These are phyloP conservation scores for Pseudocercospora vitis DNA, from an alignment of 2,329 filamentous ascomycete species.

Conservation along the genomic window DNA sequence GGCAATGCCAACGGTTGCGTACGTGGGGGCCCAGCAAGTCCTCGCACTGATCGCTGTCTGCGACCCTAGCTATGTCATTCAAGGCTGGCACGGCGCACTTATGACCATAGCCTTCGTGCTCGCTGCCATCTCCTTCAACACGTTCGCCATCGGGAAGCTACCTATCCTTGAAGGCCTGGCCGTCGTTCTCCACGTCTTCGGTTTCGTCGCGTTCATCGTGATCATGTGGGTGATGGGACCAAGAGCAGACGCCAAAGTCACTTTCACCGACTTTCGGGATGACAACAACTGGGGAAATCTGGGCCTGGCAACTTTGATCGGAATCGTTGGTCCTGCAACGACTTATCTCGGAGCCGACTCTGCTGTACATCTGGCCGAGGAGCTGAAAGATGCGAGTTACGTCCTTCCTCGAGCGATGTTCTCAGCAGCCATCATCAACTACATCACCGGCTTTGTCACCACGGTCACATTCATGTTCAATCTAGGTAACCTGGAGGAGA, in stretches of 20 bases:
- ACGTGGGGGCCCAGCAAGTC: constrained; percentile 32
- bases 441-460: constrained; percentile 33
- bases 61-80: constrained; percentile 26
- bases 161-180: constrained; percentile 33
- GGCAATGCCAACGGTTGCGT: constrained; percentile 32
- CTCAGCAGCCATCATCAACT: constrained; percentile 34
- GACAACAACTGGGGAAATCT: constrained; percentile 29
- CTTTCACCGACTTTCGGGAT: constrained; percentile 31
- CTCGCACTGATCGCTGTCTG: constrained; percentile 32
- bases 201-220: constrained; percentile 35
- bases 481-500: constrained; percentile 29
- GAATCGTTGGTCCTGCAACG: constrained; percentile 38
- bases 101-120: constrained; percentile 30
- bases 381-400: constrained; percentile 34
- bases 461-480: constrained; percentile 35
- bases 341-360: constrained; percentile 42
- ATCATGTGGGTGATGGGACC: constrained; percentile 33
- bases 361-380: constrained; percentile 40
- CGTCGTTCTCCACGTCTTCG: constrained; percentile 33
- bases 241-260: constrained; percentile 20
- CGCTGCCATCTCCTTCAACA: constrained; percentile 35
- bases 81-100: constrained; percentile 28
- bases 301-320: constrained; percentile 31
- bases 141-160: constrained; percentile 33
- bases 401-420: constrained; percentile 37